Percentiles rank a stretch among this genome's conserved stretches.
Conservation (phyloP, 768 basidiomycete species). For the Termitomyces sp. region DNA sequence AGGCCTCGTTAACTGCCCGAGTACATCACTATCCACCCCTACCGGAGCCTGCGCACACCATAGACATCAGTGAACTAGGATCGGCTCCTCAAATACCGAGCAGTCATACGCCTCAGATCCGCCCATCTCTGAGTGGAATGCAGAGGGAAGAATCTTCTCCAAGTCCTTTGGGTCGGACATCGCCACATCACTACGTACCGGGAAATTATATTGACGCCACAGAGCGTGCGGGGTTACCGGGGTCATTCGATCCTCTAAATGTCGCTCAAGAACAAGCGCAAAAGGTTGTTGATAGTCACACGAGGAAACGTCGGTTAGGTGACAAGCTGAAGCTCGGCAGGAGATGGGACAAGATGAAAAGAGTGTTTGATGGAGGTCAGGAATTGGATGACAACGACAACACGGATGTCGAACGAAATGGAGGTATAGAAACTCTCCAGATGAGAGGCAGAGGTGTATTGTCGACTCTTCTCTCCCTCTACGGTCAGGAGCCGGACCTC, state of each 20-base stretch:
- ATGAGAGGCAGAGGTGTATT: slow-evolving; percentile 50
- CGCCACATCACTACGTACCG: slow-evolving; percentile 34
- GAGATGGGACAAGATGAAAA: slow-evolving; percentile 8
- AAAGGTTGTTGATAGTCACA: slow-evolving; percentile 10
- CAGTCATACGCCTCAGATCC: background rate
- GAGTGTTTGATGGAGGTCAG: slow-evolving; percentile 14
- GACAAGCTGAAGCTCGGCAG: background rate
- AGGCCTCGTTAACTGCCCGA: slow-evolving; percentile 21
- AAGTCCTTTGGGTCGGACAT: slow-evolving; percentile 8
- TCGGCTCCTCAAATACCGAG: slow-evolving; percentile 1
- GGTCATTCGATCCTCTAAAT: slow-evolving; percentile 22
- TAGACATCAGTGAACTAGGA: slow-evolving; percentile 6
- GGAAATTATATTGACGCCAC: slow-evolving; percentile 57
- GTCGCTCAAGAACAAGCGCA: slow-evolving; percentile 8
- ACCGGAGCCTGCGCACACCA: slow-evolving; percentile 7
- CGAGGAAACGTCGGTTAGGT: slow-evolving; percentile 1
- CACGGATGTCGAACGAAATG: slow-evolving; percentile 21
- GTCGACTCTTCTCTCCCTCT: slow-evolving; percentile 61
- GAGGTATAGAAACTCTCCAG: slow-evolving; percentile 7
- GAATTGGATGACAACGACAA: background rate
- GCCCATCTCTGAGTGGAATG: background rate
- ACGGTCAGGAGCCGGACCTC: slow-evolving; percentile 34
- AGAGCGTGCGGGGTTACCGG: slow-evolving; percentile 61
- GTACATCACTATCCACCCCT: slow-evolving; percentile 29
- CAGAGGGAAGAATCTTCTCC: slow-evolving; percentile 6